Evolutionary conservation across 1,284 basidiomycete genomes (phyloP).

Genomic region (Cryptococcus neoformans): DNA sequence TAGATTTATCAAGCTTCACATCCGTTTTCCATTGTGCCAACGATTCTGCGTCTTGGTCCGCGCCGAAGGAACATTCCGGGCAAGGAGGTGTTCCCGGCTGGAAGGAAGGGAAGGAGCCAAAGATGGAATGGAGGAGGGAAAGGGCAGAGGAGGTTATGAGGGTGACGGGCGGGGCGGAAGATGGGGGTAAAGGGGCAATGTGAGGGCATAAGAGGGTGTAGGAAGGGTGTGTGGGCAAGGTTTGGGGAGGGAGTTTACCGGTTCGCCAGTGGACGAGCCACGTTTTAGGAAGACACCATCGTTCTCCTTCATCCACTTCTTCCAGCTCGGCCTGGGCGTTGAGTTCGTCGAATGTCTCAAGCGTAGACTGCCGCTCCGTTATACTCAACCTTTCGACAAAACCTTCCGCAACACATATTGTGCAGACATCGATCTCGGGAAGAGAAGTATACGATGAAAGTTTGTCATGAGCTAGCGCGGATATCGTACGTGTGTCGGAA

Average conservation of each 20-base stretch:
- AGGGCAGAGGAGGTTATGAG: constrained; percentile 17
- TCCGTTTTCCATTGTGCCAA: constrained; percentile 7
- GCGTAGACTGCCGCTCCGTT: constrained; percentile 5
- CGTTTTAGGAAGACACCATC: constrained; percentile 20
- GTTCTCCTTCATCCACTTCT: constrained; percentile 1
- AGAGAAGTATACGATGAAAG: constrained; percentile 11
- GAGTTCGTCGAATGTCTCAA: constrained; percentile 21
- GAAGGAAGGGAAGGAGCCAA: constrained; percentile 27
- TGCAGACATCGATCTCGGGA: constrained; percentile 26
- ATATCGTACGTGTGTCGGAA: constrained; percentile 18
- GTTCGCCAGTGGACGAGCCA: constrained; percentile 32
- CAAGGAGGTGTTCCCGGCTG: constrained; percentile 11
- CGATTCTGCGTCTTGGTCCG: not conserved
- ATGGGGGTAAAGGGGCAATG: constrained; percentile 8
- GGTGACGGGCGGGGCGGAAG: not conserved
- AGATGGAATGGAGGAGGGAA: constrained; percentile 23
- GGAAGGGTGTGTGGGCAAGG: constrained; percentile 15
- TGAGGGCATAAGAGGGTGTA: constrained; percentile 37
- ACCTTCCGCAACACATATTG: constrained; percentile 20
- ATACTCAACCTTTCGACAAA: constrained; percentile 5
- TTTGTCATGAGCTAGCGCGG: constrained; percentile 22
- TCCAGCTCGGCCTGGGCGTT: constrained; percentile 9
- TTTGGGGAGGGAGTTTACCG: constrained; percentile 4
- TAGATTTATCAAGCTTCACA: constrained; percentile 11
- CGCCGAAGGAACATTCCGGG: constrained; percentile 8